Evolutionary conservation across 495 filamentous ascomycete species (phyloP).

Genomic region (Gamarada debralockiae): DNA sequence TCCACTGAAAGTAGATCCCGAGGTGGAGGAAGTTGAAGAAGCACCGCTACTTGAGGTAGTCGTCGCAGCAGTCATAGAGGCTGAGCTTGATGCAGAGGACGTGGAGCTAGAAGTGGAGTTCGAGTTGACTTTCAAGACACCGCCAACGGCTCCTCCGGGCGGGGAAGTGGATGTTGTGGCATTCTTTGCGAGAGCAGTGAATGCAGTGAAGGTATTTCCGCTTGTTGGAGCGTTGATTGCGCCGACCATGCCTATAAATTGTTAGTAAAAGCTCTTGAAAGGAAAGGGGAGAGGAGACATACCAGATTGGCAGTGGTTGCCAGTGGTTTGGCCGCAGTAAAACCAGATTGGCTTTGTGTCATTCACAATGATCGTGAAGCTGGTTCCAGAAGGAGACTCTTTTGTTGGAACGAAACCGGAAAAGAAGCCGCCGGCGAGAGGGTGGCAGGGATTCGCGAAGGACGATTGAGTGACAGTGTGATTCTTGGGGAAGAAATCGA

Average conservation of each 20-base stretch:
- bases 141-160: conserved; percentile 30
- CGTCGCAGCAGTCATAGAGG: not conserved
- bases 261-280: not conserved
- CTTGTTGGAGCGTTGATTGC: conserved; percentile 18
- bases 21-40: not conserved
- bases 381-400: conserved; percentile 41
- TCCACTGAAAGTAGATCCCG: not conserved
- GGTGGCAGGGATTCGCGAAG: conserved; percentile 61
- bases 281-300: conserved; percentile 41
- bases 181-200: conserved; percentile 30
- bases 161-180: conserved; percentile 32
- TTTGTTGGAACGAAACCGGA: conserved; percentile 32
- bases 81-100: not conserved
- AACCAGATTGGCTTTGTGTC: conserved; percentile 62
- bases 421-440: conserved; percentile 34
- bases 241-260: not conserved
- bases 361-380: conserved; percentile 58
- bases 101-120: not conserved
- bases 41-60: not conserved
- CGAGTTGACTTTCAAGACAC: not conserved
- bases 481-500: conserved; percentile 29
- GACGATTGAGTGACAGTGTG: conserved; percentile 69
- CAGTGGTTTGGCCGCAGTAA: conserved; percentile 53
- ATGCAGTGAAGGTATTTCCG: conserved; percentile 33
- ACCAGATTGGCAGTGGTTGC: conserved; percentile 60